These are phyloP conservation scores for Neurospora sp. DNA, from an alignment of 495 filamentous ascomycete species.

Conservation along the genomic window DNA sequence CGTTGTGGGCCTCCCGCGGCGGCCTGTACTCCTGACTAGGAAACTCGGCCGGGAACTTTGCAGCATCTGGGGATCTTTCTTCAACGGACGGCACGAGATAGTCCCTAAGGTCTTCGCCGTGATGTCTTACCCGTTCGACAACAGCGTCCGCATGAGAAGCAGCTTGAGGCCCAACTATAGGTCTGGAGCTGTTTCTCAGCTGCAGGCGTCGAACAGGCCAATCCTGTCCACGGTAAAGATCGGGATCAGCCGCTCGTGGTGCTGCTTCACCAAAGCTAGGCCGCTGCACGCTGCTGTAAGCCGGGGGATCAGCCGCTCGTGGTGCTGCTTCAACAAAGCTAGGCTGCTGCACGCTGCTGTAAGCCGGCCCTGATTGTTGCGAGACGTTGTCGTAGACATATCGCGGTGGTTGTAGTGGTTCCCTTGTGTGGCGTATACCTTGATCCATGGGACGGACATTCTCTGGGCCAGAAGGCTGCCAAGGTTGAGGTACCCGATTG, in stretches of 20 bases:
- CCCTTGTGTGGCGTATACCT: not conserved
- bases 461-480: not conserved
- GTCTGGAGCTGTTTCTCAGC: conserved; percentile 1
- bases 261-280: not conserved
- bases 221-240: not conserved
- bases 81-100: conserved; percentile 34
- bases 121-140: conserved; percentile 8
- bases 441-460: not conserved
- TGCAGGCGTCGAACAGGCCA: not conserved
- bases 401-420: not conserved
- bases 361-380: not conserved
- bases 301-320: not conserved
- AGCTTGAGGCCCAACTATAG: conserved; percentile 13
- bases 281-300: not conserved
- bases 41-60: conserved; percentile 4
- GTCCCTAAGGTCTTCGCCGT: conserved; percentile 25
- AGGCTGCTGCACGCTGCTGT: not conserved
- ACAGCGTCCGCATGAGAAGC: not conserved
- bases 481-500: conserved; percentile 3
- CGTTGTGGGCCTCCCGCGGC: not conserved
- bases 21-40: not conserved
- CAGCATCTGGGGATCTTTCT: conserved; percentile 17
- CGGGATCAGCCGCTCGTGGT: not conserved
- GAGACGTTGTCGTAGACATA: not conserved
- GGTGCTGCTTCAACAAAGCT: not conserved